Conservation (phyloP, 768 basidiomycete genomes). For the Lentinula detonsa region DNA sequence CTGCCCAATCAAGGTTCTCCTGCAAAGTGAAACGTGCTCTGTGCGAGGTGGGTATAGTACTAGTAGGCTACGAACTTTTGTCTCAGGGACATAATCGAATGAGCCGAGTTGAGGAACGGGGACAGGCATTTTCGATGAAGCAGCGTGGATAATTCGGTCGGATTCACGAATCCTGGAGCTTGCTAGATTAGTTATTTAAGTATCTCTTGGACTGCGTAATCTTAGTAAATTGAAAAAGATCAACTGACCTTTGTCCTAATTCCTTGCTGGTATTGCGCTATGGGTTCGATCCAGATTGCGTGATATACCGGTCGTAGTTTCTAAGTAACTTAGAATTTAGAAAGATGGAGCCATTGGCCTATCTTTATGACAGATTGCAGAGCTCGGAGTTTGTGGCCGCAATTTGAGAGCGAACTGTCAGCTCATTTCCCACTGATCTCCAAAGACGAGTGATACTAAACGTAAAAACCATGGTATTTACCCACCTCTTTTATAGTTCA, state of each 20-base stretch:
- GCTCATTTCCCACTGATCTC: too few relatives aligned
- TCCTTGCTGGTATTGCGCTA: background rate
- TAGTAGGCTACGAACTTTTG: constrained; percentile 20
- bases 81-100: constrained; percentile 32
- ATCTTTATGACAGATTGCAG: background rate
- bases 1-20: constrained; percentile 46
- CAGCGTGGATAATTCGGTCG: background rate
- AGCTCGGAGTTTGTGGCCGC: background rate
- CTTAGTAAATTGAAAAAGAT: background rate
- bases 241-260: background rate
- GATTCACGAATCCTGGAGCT: background rate
- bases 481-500: too few relatives aligned
- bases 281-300: background rate
- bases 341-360: background rate
- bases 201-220: background rate
- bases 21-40: constrained; percentile 7
- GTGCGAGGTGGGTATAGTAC: background rate
- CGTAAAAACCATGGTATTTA: too few relatives aligned
- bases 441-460: too few relatives aligned
- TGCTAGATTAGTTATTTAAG: background rate
- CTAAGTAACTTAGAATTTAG: background rate
- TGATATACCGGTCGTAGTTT: background rate
- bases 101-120: constrained; percentile 31
- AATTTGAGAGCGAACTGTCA: background rate
- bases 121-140: constrained; percentile 14